Base-by-base conservation (phyloP, 2,329 filamentous ascomycete genomes). In the Ophiosphaerella korrae region DNA sequence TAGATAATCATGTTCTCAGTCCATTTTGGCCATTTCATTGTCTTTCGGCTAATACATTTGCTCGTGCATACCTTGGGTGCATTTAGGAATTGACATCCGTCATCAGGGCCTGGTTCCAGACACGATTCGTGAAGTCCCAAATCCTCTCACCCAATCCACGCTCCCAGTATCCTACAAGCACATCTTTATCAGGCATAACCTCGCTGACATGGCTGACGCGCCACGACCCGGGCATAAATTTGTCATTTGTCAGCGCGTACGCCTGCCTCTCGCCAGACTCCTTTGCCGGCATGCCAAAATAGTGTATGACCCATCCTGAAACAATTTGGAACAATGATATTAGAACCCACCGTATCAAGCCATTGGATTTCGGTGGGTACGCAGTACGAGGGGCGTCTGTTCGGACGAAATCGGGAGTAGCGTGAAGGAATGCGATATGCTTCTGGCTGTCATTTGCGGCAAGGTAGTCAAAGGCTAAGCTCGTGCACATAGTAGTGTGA, bases 381-480 rank as follows among this genome's bases (percentile, higher is more conserved):
- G 11, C 2, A 36, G 40, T 32, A 24, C 23, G 54, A 48, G 42
- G 35, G 7, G 62, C 66, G 7, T 58, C 62, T 1, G 66, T 70
- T 23, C 53, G 48, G 5, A 73, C 71, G 14, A 66, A 46, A 4
- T 70, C 68, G 0, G 68, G 70, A n/a, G 32, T 59, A n/a, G 49
- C 55, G 42, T 74, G 70, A 13, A 74, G n/a, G 34, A 74, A 70
- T 6, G 55, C 56, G 23, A 72, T 58, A 32, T 57, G 46, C 45
- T 57, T 52, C 3, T 59, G 44, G 3, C 14, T 42, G 33, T 66
- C 50, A 9, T 54, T 42, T 7, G 49, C 34, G 8, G 66, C 62
- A 14, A 70, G 50, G 36, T 63, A 50, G 12, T 73, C 72, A 16
- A 74, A 64, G 0, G 63, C 52, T 8, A 74, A 57, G 18, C 59